Percentiles rank a stretch among this genome's conserved stretches.
Conservation (phyloP, 441 rosid genomes). For the Gossypium trilobum region DNA sequence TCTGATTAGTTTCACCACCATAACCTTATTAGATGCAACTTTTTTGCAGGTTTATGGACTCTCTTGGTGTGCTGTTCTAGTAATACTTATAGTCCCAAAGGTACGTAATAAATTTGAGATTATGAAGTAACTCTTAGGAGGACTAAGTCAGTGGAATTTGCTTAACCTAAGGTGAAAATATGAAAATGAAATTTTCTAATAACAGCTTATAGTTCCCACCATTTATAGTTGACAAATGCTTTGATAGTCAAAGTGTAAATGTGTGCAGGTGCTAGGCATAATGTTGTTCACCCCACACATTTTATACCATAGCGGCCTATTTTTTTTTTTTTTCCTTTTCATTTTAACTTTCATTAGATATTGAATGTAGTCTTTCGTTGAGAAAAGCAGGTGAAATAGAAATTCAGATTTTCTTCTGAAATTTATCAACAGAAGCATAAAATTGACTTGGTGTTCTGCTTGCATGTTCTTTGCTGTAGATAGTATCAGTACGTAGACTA, state of each 20-base stretch:
- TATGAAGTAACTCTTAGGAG: neutral
- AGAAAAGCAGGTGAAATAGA: slow-evolving; percentile 2
- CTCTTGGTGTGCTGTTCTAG: slow-evolving; percentile 55
- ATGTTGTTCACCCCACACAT: neutral
- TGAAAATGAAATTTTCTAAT: slow-evolving; percentile 1
- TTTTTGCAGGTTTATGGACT: slow-evolving; percentile 45
- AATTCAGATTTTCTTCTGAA: neutral
- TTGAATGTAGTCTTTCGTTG: slow-evolving; percentile 1
- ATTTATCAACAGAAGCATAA: neutral
- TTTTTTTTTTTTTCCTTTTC: neutral
- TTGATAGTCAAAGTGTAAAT: neutral
- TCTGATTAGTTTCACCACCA: neutral
- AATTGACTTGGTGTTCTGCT: neutral
- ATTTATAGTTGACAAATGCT: neutral
- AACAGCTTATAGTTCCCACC: neutral
- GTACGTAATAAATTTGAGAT: slow-evolving; percentile 22
- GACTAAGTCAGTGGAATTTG: neutral
- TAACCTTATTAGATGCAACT: neutral
- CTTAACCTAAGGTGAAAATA: neutral
- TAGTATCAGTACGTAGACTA: slow-evolving; percentile 44
- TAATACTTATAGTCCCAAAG: slow-evolving; percentile 53
- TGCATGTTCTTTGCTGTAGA: slow-evolving; percentile 22
- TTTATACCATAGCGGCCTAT: neutral
- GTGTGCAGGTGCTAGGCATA: neutral
- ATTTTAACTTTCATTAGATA: neutral